These are phyloP conservation scores for Lipomyces kockii DNA, from an alignment of 805 yeast species.

Conservation along the genomic window DNA sequence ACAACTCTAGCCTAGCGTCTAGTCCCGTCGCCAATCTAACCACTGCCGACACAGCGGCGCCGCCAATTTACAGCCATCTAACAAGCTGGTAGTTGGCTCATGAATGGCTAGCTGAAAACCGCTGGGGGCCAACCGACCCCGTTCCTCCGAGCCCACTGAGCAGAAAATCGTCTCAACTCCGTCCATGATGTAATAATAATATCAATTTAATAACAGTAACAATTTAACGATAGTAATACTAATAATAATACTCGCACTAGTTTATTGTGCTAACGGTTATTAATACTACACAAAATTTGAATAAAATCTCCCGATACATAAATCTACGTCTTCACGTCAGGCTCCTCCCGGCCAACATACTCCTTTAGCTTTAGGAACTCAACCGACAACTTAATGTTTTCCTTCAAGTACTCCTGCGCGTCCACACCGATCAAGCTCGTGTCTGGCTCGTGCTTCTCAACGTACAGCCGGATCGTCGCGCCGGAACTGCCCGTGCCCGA, in stretches of 20 bases:
- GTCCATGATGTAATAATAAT: too few relatives aligned
- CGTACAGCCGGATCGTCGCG: slow-evolving; percentile 90
- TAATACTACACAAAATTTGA: neutral
- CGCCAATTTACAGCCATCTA: neutral
- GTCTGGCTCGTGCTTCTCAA: slow-evolving; percentile 80
- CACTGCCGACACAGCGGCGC: neutral
- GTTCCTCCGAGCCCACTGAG: neutral
- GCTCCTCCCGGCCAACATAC: slow-evolving; percentile 77
- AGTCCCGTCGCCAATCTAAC: neutral
- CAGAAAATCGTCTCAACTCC: neutral
- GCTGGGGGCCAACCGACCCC: neutral
- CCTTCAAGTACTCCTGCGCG: slow-evolving; percentile 71
- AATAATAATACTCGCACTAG: neutral
- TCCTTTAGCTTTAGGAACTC: slow-evolving; percentile 72
- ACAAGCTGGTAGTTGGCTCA: too few relatives aligned
- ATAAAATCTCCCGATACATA: neutral
- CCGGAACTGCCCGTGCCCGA: slow-evolving; percentile 99
- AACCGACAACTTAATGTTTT: slow-evolving; percentile 66
- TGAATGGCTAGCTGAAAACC: too few relatives aligned
- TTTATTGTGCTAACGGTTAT: neutral
- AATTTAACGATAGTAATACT: too few relatives aligned
- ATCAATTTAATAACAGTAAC: too few relatives aligned
- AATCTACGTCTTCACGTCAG: slow-evolving; percentile 79
- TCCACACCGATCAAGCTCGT: slow-evolving; percentile 51
- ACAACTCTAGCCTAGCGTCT: neutral